phyloP scores from a whole-genome alignment of 2,329 filamentous ascomycete species.

The Fusarium sambucinum region DNA sequence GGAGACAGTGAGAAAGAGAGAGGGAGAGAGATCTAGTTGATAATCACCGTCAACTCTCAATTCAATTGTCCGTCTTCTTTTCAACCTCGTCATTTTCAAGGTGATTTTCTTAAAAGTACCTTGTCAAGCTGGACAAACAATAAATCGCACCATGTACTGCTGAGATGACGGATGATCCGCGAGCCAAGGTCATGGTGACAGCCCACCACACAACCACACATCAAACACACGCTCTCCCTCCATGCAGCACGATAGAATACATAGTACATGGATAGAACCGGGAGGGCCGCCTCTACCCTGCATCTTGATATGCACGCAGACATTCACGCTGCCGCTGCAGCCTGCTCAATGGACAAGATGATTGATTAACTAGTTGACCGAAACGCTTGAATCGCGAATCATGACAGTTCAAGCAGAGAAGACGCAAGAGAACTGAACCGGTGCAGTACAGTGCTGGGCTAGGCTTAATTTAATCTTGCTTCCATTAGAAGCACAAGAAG shows the following conservation, averaged over 20 bases:
- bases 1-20: not conserved
- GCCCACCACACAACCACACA: slow-evolving; percentile 29
- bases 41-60: not conserved
- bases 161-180: slow-evolving; percentile 29
- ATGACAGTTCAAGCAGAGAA: not conserved
- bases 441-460: not conserved
- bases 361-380: not conserved
- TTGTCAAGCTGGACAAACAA: not conserved
- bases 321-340: slow-evolving; percentile 33
- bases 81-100: not conserved
- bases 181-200: slow-evolving; percentile 22
- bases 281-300: slow-evolving; percentile 28
- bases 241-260: not conserved
- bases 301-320: slow-evolving; percentile 21
- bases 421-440: slow-evolving; percentile 5
- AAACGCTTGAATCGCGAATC: not conserved
- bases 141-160: slow-evolving; percentile 24
- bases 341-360: slow-evolving; percentile 19
- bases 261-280: slow-evolving; percentile 11
- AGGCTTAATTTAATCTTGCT: slow-evolving; percentile 2
- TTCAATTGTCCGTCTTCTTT: slow-evolving; percentile 7
- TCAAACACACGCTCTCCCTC: slow-evolving; percentile 13
- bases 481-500: slow-evolving; percentile 17
- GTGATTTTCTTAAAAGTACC: not conserved
- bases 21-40: not conserved